These are phyloP conservation scores for Stenocarpella maydis DNA, from an alignment of 2,329 filamentous ascomycete species.

Conservation along the genomic window DNA sequence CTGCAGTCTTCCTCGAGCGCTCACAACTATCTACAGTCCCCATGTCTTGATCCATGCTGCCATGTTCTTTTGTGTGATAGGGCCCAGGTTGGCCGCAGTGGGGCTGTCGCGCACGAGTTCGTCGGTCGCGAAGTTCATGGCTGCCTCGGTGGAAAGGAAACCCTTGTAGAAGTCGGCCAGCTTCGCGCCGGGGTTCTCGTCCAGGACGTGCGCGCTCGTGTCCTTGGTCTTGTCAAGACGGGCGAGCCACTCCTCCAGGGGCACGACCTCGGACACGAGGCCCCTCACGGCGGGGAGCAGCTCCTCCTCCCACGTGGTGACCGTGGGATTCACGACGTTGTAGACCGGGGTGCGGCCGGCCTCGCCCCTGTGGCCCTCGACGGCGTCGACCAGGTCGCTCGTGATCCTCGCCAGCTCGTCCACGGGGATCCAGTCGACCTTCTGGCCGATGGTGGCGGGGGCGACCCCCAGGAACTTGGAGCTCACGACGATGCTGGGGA, in stretches of 20 bases:
- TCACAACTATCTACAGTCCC: constrained; percentile 15
- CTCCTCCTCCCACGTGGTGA: constrained; percentile 16
- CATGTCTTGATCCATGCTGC: constrained; percentile 27
- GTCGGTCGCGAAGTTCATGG: constrained; percentile 22
- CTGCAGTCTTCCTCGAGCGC: not conserved
- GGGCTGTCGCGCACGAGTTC: constrained; percentile 24
- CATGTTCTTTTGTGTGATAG: constrained; percentile 28
- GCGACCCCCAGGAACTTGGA: constrained; percentile 39
- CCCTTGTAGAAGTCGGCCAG: constrained; percentile 31
- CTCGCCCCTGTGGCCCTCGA: constrained; percentile 11
- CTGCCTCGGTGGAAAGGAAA: constrained; percentile 6
- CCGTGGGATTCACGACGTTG: constrained; percentile 28
- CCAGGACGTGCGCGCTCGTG: constrained; percentile 22
- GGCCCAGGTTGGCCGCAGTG: constrained; percentile 20
- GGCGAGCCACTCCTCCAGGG: constrained; percentile 24
- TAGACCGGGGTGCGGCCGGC: constrained; percentile 7
- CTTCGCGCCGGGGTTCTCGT: constrained; percentile 32
- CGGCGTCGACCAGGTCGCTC: constrained; percentile 38
- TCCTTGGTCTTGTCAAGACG: constrained; percentile 24
- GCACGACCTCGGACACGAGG: constrained; percentile 18
- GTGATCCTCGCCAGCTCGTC: constrained; percentile 40
- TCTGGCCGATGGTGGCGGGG: constrained; percentile 38
- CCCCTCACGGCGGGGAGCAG: constrained; percentile 24
- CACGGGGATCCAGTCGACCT: constrained; percentile 43
- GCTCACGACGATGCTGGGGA: constrained; percentile 41